Base-by-base conservation (phyloP, 768 basidiomycete species). In the Tulasnella sp. region DNA sequence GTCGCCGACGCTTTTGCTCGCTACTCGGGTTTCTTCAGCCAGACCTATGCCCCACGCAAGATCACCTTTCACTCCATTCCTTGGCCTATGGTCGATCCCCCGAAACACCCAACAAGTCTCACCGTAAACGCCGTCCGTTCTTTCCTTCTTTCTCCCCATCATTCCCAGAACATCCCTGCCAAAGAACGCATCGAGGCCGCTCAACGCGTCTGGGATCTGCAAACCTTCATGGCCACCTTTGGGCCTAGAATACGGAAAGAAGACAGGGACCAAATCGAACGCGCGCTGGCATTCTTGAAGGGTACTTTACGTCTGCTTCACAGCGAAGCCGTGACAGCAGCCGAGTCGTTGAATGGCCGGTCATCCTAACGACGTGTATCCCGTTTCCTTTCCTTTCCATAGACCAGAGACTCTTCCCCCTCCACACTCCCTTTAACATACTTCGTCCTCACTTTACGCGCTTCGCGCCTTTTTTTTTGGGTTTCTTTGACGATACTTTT, bases 231-330 rank as follows among this genome's bases (percentile, higher is more conserved):
- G 42, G 55, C 41, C 11, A 45, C 32, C 1, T 57, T n/a, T 3
- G 55, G 55, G 6, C 41, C 12, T 12, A 34, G n/a, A 19, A 39
- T 57, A 21, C 31, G 42, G 9, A 23, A 23, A 7, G 55, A 57
- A 35, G 36, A 37, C 1, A 45, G 42, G 43, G 42, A 57, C 42
- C 19, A 23, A 23, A 49, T 57, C 42, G 55, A 57, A 32, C 32
- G 55, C 34, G 27, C 55, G 12, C 35, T 57, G 55, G n/a, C 35
- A 15, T 57, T 57, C 43, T 57, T 57, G 46, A 25, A 43, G 25
- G 55, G 55, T 29, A 57, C 55, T 19, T 48, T 57, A 17, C 32
- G 42, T 8, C 45, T 57, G 8, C 42, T 57, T n/a, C 42, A 57
- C 42, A 39, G 25, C 19, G 55, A 57, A 43, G 46, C 37, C 2